phyloP scores from a whole-genome alignment of 495 filamentous ascomycete species.

The Aspergillus olivimuriae region DNA sequence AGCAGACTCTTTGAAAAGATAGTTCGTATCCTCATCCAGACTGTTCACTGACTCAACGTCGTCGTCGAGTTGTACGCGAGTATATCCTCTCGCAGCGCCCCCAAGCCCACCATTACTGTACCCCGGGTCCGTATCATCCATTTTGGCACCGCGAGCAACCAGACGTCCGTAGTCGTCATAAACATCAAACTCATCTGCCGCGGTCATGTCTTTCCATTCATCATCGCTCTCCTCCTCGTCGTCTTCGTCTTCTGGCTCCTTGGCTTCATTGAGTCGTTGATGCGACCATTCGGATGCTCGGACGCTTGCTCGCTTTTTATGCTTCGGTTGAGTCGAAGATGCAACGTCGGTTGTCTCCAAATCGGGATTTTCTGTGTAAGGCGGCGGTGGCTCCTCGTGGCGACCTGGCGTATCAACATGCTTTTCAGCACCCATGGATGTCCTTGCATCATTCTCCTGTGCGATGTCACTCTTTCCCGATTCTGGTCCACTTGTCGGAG shows the following conservation, averaged over 20 bases:
- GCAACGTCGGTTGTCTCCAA: conserved; percentile 1
- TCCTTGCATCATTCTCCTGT: background rate
- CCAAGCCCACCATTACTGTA: conserved; percentile 73
- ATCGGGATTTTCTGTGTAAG: conserved; percentile 15
- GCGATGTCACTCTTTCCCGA: conserved; percentile 1
- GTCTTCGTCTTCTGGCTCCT: conserved; percentile 36
- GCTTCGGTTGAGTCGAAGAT: conserved; percentile 11
- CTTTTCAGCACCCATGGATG: conserved; percentile 3
- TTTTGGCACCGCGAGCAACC: conserved; percentile 68
- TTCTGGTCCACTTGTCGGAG: background rate
- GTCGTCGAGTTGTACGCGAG: conserved; percentile 85
- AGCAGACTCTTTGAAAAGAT: conserved; percentile 72
- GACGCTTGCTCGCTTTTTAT: conserved; percentile 15
- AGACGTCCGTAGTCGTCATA: conserved; percentile 92
- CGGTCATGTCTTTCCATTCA: conserved; percentile 90
- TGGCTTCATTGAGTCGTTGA: conserved; percentile 63
- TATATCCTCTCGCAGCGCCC: conserved; percentile 92
- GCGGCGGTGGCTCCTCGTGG: conserved; percentile 12
- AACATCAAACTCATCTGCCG: conserved; percentile 82
- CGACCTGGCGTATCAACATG: background rate
- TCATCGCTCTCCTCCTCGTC: conserved; percentile 44
- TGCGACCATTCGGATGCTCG: conserved; percentile 83
- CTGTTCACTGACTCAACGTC: conserved; percentile 90
- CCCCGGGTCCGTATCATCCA: conserved; percentile 62
- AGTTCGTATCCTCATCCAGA: conserved; percentile 95